Conservation (phyloP, 2,329 filamentous ascomycete genomes). For the Trichoderma koningiopsis region DNA sequence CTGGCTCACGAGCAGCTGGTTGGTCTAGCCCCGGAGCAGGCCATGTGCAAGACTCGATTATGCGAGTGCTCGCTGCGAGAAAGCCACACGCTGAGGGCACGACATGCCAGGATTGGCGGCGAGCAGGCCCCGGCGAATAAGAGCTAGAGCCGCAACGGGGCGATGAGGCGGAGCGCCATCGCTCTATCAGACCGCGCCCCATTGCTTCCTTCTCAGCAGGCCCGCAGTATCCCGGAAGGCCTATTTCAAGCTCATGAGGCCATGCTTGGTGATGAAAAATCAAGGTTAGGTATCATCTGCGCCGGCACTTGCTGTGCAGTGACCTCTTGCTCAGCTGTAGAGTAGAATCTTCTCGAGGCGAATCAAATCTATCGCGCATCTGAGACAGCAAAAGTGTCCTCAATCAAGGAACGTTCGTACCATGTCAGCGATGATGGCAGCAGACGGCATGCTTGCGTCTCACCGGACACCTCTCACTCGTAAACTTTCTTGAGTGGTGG, state of each 20-base stretch:
- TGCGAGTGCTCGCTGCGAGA: not conserved
- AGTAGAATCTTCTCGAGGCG: not conserved
- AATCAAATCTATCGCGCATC: not conserved
- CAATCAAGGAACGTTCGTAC: not conserved
- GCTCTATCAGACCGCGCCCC: conserved; percentile 6
- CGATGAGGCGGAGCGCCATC: conserved; percentile 11
- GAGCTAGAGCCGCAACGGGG: not conserved
- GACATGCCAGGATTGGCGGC: not conserved
- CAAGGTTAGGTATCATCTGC: not conserved
- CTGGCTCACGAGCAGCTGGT: conserved; percentile 6
- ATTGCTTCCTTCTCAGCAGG: not conserved
- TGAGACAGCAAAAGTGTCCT: not conserved
- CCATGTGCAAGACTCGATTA: not conserved
- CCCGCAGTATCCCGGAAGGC: not conserved
- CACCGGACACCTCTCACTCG: not conserved
- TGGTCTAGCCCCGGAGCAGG: not conserved
- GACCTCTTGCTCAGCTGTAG: not conserved
- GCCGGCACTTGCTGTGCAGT: conserved; percentile 12
- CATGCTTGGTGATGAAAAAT: not conserved
- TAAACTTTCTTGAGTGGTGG: not conserved
- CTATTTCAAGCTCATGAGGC: not conserved
- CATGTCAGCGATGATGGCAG: not conserved
- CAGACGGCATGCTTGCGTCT: not conserved
- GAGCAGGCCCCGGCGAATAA: not conserved
- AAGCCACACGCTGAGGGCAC: not conserved